phyloP scores from a whole-genome alignment of 1,284 basidiomycete genomes.

The Rhodofomes roseus region DNA sequence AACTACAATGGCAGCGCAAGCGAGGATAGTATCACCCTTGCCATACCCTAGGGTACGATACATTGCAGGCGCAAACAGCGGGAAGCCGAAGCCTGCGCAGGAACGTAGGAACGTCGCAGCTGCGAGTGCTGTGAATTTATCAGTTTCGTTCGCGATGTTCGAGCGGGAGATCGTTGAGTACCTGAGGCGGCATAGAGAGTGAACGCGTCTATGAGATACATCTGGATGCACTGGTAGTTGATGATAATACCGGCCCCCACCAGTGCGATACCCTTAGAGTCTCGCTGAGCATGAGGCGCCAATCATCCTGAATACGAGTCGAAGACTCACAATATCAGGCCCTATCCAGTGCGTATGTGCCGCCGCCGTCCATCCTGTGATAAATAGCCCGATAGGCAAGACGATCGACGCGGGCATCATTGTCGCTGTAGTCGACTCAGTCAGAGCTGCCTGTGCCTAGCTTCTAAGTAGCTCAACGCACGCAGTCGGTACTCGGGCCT shows the following conservation, averaged over 20 bases:
- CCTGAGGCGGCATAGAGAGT: constrained; percentile 49
- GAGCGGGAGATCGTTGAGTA: no score
- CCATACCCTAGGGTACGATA: constrained; percentile 60
- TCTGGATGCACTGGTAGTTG: no score
- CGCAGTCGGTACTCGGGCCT: constrained; percentile 50
- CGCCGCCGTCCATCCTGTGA: constrained; percentile 56
- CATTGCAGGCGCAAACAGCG: constrained; percentile 65
- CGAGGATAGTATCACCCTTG: constrained; percentile 60
- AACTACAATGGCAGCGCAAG: constrained; percentile 40
- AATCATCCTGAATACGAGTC: neutral
- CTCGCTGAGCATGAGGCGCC: neutral
- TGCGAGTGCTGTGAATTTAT: constrained; percentile 59
- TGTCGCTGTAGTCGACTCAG: no score
- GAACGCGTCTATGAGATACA: no score
- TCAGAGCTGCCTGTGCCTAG: no score
- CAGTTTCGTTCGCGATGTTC: constrained; percentile 62
- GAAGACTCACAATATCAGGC: constrained; percentile 51
- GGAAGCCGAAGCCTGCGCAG: constrained; percentile 62
- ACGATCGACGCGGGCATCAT: constrained; percentile 56
- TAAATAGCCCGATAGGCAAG: constrained; percentile 58
- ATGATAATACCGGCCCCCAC: constrained; percentile 35
- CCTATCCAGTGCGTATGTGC: constrained; percentile 62
- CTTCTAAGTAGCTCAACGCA: no score
- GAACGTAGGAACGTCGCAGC: constrained; percentile 58
- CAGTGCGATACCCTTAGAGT: constrained; percentile 47